Base-by-base conservation (phyloP, 2,329 filamentous ascomycete species). In the Mollisiaceae sp. region DNA sequence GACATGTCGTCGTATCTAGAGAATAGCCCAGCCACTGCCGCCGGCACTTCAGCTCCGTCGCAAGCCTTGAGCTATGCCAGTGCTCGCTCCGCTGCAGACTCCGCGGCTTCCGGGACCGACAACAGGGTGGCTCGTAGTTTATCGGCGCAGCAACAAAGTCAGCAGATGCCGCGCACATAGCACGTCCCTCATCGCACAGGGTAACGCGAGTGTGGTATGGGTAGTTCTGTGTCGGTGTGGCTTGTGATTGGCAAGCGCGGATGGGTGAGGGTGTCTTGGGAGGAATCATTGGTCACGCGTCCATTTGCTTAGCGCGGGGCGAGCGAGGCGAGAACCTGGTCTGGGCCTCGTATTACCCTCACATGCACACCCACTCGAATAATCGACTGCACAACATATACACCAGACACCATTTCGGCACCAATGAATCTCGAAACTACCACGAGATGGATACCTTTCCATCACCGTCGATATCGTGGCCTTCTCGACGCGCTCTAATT, bases 1-100 rank as follows among this genome's bases (percentile, higher is more conserved):
- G 75, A 77, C 62, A 74, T 77, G 65, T 67, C 73, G 27, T 69
- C 65, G 35, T 77, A 75, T 69, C 71, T 76, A 52, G 74, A 76
- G n/a, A 66, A 69, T 57, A 70, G 63, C 62, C 63, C 72, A 59
- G 71, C 74, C 63, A 71, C 70, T 69, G 65, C 73, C 69, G 69
- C 63, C 65, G 70, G 70, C 64, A 69, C 66, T 68, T 69, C 73
- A 39, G 62, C 59, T 52, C 59, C 67, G 14, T 38, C 62, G n/a
- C 69, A 69, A 45, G 35, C 63, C 24, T 62, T 72, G 43, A 70
- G 68, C 63, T 74, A 73, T 65, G 62, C 63, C 52, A 60, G 60
- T 22, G 50, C 70, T 59, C 71, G 71, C 63, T 68, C 58, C 62
- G 60, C 67, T 59, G 69, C 66, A 66, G 72, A 75, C 66, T 62